Evolutionary conservation across 2,329 filamentous ascomycete genomes (phyloP), one percentile per base, ranked within the genome.

Genomic region (Keithomyces neogunnii): DNA sequence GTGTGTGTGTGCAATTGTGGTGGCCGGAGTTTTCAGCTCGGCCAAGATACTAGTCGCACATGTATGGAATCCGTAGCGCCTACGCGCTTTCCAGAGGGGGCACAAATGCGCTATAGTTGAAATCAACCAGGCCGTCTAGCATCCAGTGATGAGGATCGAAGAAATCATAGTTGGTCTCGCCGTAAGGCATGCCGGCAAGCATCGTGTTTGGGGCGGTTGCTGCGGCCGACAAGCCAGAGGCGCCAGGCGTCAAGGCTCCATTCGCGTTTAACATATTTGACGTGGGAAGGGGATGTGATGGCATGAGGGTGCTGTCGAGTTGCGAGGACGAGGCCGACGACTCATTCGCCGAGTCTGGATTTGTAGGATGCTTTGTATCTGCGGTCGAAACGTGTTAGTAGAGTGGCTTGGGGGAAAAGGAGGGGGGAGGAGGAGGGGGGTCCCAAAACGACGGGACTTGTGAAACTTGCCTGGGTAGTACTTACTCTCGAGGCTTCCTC

Each of bases 111-210:
- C 50, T 47, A 63, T 85, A 90, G 56, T 88, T 88, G 63, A 92
- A 86, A 63, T 91, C 87, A 54, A 93, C 75, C 35, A 92, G 75
- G 11, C 88, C 88, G 66, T 96, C 91, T 54, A 96, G 73, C 75
- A 95, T 89, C 91, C 91, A 96, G 66, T 92, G 89, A 61, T 96
- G 77, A 1, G 91, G 89, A 68, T 96, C 90, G 63, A 95, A 96
- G 55, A 95, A 89, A 66, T 95, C 88, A 66, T 90, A 90, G 60
- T 83, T 86, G 8, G 81, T 80, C 51, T 87, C 79, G 57, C 80
- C 77, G 58, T 77, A 75, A 55, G 81, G 67, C 32, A 71, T 70
- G 32, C 72, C 71, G 30, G 68, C 67, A 48, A 80, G 70, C 62
- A 80, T 72, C 60, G 69, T 71, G 57, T 71, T 73, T 26, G 73